Evolutionary conservation across 169 alveolate species (phyloP).

Genomic region (Eimeria brunetti): DNA sequence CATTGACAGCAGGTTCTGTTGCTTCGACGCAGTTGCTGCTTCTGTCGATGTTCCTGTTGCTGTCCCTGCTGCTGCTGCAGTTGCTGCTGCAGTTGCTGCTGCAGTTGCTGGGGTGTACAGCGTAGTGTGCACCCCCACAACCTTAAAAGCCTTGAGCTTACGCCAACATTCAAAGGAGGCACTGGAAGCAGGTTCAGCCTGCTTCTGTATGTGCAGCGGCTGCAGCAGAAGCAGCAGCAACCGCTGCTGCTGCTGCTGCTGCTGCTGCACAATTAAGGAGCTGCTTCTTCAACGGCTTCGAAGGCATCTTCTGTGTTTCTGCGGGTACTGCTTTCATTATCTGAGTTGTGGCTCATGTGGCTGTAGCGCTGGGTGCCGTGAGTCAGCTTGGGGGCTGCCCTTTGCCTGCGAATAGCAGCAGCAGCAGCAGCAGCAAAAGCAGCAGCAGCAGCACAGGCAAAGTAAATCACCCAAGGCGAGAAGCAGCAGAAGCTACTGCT

Average conservation of each 20-base stretch:
- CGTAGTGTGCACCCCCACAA: too few relatives aligned
- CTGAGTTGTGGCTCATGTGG: slow-evolving; percentile 14
- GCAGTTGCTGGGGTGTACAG: background rate
- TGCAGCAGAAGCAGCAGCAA: background rate
- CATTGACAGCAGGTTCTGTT: background rate
- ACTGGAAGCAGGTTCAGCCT: background rate
- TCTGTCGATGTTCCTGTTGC: background rate
- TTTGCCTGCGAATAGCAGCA: slow-evolving; percentile 12
- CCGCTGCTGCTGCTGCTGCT: slow-evolving; percentile 33
- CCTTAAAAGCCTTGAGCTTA: too few relatives aligned
- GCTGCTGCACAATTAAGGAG: background rate
- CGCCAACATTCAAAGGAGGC: too few relatives aligned
- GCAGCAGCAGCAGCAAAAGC: background rate
- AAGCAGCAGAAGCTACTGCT: background rate
- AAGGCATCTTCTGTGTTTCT: slow-evolving; percentile 19
- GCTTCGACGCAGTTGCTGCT: background rate
- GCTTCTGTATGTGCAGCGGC: background rate
- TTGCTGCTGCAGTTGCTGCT: background rate
- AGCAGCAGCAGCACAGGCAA: background rate
- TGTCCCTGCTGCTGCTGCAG: background rate
- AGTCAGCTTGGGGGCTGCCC: slow-evolving; percentile 20
- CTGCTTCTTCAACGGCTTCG: background rate
- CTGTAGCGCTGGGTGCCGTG: slow-evolving; percentile 35
- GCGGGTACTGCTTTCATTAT: slow-evolving; percentile 22
- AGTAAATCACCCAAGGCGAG: background rate